Conservation (phyloP, 164 flowering plant species). For the Chimonanthus salicifolius region DNA sequence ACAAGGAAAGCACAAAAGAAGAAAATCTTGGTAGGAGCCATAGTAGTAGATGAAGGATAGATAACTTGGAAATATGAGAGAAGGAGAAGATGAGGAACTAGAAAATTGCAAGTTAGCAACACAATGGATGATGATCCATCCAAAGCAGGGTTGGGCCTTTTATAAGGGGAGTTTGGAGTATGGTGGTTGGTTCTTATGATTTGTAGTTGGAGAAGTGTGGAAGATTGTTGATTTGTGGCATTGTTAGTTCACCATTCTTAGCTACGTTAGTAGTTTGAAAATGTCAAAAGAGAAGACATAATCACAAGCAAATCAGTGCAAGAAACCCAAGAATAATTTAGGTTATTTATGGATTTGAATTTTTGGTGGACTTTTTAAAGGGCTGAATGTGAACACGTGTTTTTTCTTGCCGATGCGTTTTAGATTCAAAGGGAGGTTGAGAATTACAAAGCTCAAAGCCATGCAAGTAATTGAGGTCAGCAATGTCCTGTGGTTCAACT, state of each 20-base stretch:
- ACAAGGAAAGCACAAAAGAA: not conserved
- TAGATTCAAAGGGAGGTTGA: not conserved
- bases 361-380: not conserved
- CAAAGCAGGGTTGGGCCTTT: not conserved
- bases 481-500: too few species aligned
- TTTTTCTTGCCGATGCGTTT: not conserved
- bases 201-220: not conserved
- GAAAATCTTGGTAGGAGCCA: conserved; percentile 1
- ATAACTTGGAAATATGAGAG: not conserved
- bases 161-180: not conserved
- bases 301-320: too few species aligned
- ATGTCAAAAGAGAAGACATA: not conserved
- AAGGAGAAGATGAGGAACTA: not conserved
- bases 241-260: not conserved
- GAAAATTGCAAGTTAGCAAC: too few species aligned
- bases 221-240: not conserved
- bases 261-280: not conserved
- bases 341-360: not conserved
- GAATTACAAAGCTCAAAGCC: too few species aligned
- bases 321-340: too few species aligned
- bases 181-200: not conserved
- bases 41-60: not conserved
- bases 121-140: not conserved
- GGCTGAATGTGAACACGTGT: not conserved
- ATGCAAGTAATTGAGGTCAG: too few species aligned